Conservation (phyloP, 257 asterid species). For the Leptodermis oblonga region DNA sequence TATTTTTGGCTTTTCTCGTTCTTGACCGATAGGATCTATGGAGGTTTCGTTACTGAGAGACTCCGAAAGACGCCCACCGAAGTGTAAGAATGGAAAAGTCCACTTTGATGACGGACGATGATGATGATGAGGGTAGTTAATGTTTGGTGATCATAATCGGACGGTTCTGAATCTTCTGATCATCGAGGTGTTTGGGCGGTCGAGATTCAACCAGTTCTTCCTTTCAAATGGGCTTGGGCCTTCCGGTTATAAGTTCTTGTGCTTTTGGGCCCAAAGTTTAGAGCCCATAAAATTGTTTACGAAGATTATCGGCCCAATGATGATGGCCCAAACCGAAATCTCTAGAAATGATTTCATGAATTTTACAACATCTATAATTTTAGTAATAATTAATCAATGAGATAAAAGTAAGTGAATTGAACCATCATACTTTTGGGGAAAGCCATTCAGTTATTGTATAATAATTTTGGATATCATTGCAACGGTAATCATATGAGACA, state of each 20-base stretch:
- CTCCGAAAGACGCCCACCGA: not conserved
- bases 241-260: not conserved
- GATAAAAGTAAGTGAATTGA: too few relatives aligned
- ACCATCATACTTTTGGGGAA: too few relatives aligned
- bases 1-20: not conserved
- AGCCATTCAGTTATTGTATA: too few relatives aligned
- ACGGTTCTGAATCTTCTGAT: not conserved
- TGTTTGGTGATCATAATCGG: not conserved
- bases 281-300: not conserved
- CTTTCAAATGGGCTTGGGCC: not conserved
- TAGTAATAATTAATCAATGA: too few relatives aligned
- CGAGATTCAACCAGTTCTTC: not conserved
- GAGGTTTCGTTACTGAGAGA: not conserved
- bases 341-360: too few relatives aligned
- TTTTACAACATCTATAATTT: too few relatives aligned
- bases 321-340: not conserved
- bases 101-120: not conserved
- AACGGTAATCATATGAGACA: too few relatives aligned
- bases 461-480: too few relatives aligned
- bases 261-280: too few relatives aligned
- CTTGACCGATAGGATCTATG: conserved; percentile 10
- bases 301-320: not conserved
- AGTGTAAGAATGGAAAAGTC: not conserved
- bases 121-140: not conserved
- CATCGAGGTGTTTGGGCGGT: not conserved